phyloP scores from a whole-genome alignment of 352 stramenopile genomes.

The Phytophthora pistaciae region DNA sequence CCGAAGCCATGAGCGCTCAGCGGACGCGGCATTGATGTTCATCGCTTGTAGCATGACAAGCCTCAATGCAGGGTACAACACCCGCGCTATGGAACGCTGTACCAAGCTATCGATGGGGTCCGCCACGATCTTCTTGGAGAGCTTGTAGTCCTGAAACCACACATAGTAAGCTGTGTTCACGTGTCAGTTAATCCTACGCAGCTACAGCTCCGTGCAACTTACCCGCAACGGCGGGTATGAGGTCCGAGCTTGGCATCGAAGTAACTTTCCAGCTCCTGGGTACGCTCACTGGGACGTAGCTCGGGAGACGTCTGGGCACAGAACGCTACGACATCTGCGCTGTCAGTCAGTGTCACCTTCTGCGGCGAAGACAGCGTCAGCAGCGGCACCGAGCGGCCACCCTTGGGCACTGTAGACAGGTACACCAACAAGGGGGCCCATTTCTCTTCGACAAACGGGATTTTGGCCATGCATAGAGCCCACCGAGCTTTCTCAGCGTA shows the following conservation, averaged over 20 bases:
- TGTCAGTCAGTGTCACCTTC: slow-evolving; percentile 43
- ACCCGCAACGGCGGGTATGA: slow-evolving; percentile 29
- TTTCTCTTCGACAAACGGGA: slow-evolving; percentile 59
- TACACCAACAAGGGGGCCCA: slow-evolving; percentile 57
- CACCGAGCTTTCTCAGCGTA: slow-evolving; percentile 72
- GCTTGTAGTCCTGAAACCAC: slow-evolving; percentile 34
- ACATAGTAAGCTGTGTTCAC: slow-evolving; percentile 40
- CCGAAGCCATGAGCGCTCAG: slow-evolving; percentile 38
- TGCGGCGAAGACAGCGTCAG: slow-evolving; percentile 23
- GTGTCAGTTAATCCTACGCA: background rate
- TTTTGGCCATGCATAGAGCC: slow-evolving; percentile 49
- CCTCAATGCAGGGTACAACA: slow-evolving; percentile 45
- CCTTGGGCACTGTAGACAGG: slow-evolving; percentile 52
- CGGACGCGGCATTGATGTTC: slow-evolving; percentile 41
- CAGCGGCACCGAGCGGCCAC: slow-evolving; percentile 53
- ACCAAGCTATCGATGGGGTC: slow-evolving; percentile 22
- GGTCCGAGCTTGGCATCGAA: slow-evolving; percentile 57
- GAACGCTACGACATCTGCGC: slow-evolving; percentile 52
- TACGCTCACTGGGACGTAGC: slow-evolving; percentile 44
- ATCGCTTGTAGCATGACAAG: slow-evolving; percentile 35
- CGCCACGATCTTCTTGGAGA: slow-evolving; percentile 32
- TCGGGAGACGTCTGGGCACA: slow-evolving; percentile 42
- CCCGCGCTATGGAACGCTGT: slow-evolving; percentile 27
- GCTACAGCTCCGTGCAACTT: background rate
- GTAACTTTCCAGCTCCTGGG: slow-evolving; percentile 51